Base-by-base conservation (phyloP, 257 asterid genomes). In the Ocimum tenuiflorum region DNA sequence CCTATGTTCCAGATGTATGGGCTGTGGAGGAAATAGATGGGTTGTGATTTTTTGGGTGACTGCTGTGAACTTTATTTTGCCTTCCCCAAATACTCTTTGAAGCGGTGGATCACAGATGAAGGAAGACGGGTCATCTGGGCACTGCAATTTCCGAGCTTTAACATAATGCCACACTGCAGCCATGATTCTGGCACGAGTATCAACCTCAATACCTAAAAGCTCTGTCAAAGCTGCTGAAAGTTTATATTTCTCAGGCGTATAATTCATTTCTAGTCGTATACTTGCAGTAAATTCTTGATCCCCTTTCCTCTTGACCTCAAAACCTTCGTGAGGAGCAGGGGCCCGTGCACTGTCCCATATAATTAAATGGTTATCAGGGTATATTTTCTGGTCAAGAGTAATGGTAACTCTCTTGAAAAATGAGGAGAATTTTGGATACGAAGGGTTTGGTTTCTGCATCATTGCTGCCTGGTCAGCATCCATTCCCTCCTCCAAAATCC, bases 281-380 rank as follows among this genome's bases (percentile, higher is more conserved):
- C 86, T 86, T 10, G 77, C 92, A 0, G 87, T 83, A 72, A 88
- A 90, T 73, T 94, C 99, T 78, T 86, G 95, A 56, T 94, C 95
- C 58, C 99, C 99, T 70, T 81, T 91, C 79, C 99, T 77, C 76
- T 88, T 94, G 52, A 90, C 92, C 84, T 94, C 97, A 15, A 94
- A 94, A n/a, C 99, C 99, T 68, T 90, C 97, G 4, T 94, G 97
- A n/a, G 91, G 87, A 48, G 88, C 91, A 58, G 97, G 94, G 10
- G 95, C 73, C 62, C 96, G 84, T 29, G 91, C 81, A 75, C 88
- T 78, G 55, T 94, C 97, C 99, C 99, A 94, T 31, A 85, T 75
- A 23, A 94, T 94, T 68, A 86, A 68, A 82, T 90, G 95, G 88
- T 88, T 88, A 59, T 88, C 95, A 29, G 96, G 97, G 81, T 85